Evolutionary conservation across 768 basidiomycete species (phyloP).

Genomic region (Mycena metata): DNA sequence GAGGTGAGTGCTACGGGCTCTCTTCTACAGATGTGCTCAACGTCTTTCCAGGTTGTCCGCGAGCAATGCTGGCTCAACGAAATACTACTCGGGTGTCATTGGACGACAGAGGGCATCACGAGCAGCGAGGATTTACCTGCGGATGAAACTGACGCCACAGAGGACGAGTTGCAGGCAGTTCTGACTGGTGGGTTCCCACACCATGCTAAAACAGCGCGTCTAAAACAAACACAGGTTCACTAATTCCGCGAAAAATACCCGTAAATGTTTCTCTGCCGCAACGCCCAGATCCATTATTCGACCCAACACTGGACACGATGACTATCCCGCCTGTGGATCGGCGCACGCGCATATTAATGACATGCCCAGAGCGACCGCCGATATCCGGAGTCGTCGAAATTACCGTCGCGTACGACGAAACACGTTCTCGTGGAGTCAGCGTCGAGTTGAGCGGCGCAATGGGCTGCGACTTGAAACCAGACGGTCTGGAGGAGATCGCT

Average conservation of each 20-base stretch:
- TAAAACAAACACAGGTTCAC: slow-evolving; percentile 56
- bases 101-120: slow-evolving; percentile 68
- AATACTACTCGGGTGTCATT: slow-evolving; percentile 69
- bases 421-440: slow-evolving; percentile 64
- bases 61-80: slow-evolving; percentile 92
- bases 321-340: slow-evolving; percentile 53
- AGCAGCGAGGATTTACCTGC: slow-evolving; percentile 42
- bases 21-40: background rate
- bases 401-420: slow-evolving; percentile 71
- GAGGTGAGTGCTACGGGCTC: slow-evolving; percentile 61
- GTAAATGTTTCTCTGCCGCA: slow-evolving; percentile 77
- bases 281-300: slow-evolving; percentile 59
- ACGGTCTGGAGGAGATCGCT: slow-evolving; percentile 76
- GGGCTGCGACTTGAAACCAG: slow-evolving; percentile 65
- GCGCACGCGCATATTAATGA: slow-evolving; percentile 72
- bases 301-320: slow-evolving; percentile 54
- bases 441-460: slow-evolving; percentile 73
- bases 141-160: slow-evolving; percentile 56
- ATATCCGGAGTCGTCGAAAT: slow-evolving; percentile 77
- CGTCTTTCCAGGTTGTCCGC: slow-evolving; percentile 68
- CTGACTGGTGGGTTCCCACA: slow-evolving; percentile 63
- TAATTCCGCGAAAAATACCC: slow-evolving; percentile 73
- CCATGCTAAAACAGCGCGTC: background rate
- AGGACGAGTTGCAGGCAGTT: slow-evolving; percentile 73
- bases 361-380: slow-evolving; percentile 74